These are phyloP conservation scores for Moricandia arvensis DNA, from an alignment of 345 rosid species.

Conservation along the genomic window DNA sequence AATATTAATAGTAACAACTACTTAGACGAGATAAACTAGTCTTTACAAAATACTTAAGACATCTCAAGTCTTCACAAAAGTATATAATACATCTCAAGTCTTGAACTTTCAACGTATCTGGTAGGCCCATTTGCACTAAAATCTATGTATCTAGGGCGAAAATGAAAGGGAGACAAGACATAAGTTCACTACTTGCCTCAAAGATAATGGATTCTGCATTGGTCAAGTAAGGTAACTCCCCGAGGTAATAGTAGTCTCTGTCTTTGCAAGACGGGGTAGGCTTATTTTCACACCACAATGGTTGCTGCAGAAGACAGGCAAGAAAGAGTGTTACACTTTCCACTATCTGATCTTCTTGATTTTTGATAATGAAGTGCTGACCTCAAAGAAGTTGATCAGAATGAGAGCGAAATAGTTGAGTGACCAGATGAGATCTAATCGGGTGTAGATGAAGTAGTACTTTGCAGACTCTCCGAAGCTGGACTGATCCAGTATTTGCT, in stretches of 20 bases:
- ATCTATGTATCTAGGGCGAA: not conserved
- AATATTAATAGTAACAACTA: not conserved
- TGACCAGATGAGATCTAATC: constrained; percentile 73
- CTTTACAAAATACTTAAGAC: not conserved
- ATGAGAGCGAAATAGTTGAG: constrained; percentile 82
- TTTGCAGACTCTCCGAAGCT: constrained; percentile 64
- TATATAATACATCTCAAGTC: not conserved
- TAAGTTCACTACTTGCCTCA: constrained; percentile 51
- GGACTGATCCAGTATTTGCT: constrained; percentile 72
- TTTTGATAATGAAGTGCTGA: constrained; percentile 23
- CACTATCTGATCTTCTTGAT: not conserved
- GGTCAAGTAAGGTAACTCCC: constrained; percentile 87
- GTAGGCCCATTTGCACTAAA: not conserved
- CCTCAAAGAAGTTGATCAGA: constrained; percentile 83
- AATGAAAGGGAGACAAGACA: not conserved
- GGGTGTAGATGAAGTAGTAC: constrained; percentile 59
- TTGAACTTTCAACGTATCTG: not conserved
- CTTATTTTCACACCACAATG: constrained; percentile 69
- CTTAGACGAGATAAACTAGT: not conserved
- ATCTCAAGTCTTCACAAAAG: not conserved
- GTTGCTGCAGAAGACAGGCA: constrained; percentile 57
- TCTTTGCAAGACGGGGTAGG: constrained; percentile 60
- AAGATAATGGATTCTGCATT: constrained; percentile 59
- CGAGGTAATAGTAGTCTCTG: constrained; percentile 75
- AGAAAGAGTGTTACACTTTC: not conserved